phyloP scores from a whole-genome alignment of 1,284 basidiomycete genomes.

The Exobasidium cylindrosporum region DNA sequence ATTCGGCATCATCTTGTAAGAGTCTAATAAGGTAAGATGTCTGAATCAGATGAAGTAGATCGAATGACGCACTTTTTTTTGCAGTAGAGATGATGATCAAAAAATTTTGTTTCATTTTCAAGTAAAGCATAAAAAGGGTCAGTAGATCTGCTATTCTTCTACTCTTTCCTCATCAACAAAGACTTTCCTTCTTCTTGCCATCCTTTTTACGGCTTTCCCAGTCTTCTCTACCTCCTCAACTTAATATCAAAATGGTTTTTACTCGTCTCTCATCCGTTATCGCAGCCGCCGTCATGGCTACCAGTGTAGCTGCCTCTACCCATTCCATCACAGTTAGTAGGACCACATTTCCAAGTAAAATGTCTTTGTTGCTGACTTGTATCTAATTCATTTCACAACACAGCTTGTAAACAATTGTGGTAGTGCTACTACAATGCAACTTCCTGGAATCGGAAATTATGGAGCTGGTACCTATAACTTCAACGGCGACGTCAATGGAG shows the following conservation, averaged over 20 bases:
- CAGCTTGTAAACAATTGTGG: constrained; percentile 21
- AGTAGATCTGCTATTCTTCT: too few species aligned
- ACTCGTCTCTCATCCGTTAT: background rate
- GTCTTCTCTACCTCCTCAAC: background rate
- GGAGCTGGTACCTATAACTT: constrained; percentile 12
- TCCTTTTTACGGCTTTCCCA: background rate
- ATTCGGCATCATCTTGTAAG: too few species aligned
- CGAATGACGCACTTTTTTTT: too few species aligned
- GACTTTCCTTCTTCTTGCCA: background rate
- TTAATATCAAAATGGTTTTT: background rate
- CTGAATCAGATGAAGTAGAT: too few species aligned
- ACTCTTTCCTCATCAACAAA: too few species aligned
- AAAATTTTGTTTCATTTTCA: too few species aligned
- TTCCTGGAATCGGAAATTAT: constrained; percentile 14
- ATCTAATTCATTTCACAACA: constrained; percentile 16
- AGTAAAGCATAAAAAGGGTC: too few species aligned
- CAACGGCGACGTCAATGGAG: constrained; percentile 10
- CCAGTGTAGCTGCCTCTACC: background rate
- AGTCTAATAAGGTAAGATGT: too few species aligned
- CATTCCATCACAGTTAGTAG: background rate
- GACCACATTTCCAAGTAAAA: too few species aligned
- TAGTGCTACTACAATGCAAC: constrained; percentile 16
- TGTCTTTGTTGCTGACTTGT: too few species aligned
- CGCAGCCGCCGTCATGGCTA: background rate
- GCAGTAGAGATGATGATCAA: too few species aligned